Percentiles rank a stretch among this genome's conserved stretches.
Conservation (phyloP, 192 early-diverging fungal genomes). For the Linderina pennispora region DNA sequence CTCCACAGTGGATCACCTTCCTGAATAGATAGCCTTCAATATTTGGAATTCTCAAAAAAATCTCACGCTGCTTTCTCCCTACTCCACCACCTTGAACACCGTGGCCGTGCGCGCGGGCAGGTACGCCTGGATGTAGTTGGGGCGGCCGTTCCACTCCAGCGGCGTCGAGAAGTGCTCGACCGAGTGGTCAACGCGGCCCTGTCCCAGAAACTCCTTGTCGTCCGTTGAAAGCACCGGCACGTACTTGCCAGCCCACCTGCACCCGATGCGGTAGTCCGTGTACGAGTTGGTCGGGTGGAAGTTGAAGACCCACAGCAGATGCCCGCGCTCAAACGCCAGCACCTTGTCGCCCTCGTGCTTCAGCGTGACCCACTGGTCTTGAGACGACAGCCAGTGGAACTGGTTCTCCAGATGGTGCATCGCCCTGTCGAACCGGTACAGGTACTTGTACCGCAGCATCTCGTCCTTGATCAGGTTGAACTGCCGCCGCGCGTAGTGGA, state of each 20-base stretch:
- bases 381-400: slow-evolving; percentile 63
- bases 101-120: slow-evolving; percentile 68
- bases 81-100: slow-evolving; percentile 55
- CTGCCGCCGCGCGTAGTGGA: slow-evolving; percentile 92
- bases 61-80: background rate
- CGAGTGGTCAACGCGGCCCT: slow-evolving; percentile 61
- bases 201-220: slow-evolving; percentile 69
- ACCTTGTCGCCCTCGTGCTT: slow-evolving; percentile 93
- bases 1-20: too few species aligned
- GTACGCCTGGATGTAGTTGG: slow-evolving; percentile 78
- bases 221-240: slow-evolving; percentile 75
- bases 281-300: slow-evolving; percentile 84
- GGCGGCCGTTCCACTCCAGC: slow-evolving; percentile 63
- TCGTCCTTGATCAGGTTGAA: slow-evolving; percentile 91
- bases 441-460: slow-evolving; percentile 85
- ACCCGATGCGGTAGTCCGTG: slow-evolving; percentile 83
- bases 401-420: slow-evolving; percentile 77
- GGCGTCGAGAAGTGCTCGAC: slow-evolving; percentile 67
- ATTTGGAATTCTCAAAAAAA: too few species aligned
- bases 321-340: slow-evolving; percentile 86
- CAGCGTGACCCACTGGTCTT: slow-evolving; percentile 76
- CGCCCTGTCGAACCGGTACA: slow-evolving; percentile 82
- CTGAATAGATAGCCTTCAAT: too few species aligned
- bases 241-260: slow-evolving; percentile 64
- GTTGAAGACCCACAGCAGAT: slow-evolving; percentile 91